Evolutionary conservation across 2,329 filamentous ascomycete species (phyloP), one percentile per base, ranked within the genome.

Genomic region (Colletotrichum sp.): DNA sequence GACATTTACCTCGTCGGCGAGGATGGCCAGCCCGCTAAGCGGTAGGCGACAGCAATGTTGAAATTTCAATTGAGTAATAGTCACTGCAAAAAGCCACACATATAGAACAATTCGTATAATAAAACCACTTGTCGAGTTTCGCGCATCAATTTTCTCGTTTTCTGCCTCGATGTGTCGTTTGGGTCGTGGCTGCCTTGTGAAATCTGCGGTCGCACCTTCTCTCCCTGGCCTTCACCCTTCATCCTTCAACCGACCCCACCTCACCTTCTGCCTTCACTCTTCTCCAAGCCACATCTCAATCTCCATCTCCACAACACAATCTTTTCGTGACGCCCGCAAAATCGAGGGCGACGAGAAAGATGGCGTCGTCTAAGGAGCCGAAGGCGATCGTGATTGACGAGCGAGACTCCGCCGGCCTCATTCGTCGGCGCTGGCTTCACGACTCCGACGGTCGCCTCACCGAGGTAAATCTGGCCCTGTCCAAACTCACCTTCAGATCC

Each of bases 1-100:
- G 91, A 96, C 19, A 91, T 96, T 82, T 93, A 93, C 82, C 86
- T 98, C 77, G 91, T 98, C 76, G 91, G 90, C 78, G 93, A 93
- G 82, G 89, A 91, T 71, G 94, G 94, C 16, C 86, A 90, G 79
- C 84, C 86, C 39, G 82, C 85, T 25, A 85, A 82, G 77, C 81
- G 80, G 72, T 83, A 74, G 70, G 32, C 34, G 32, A 8, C 6
- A 28, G 11, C 28, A 2, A 34, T 12, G 55, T 22, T 16, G 27
- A n/a, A 30, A 3, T 70, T 52, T 48, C 36, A 34, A 44, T 13
- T 32, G 22, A 61, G 57, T 48, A 63, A 70, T 70, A 63, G 52
- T 44, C 61, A 27, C 25, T 59, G 16, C 32, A 63, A 64, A 64
- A 55, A 57, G 39, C 27, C 39, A 65, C 8, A 12, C 44, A 60